A percentile compares a stretch with the other conserved stretches of the same genome.
Conservation (phyloP, 768 basidiomycete genomes). For the Boletellus sp. region DNA sequence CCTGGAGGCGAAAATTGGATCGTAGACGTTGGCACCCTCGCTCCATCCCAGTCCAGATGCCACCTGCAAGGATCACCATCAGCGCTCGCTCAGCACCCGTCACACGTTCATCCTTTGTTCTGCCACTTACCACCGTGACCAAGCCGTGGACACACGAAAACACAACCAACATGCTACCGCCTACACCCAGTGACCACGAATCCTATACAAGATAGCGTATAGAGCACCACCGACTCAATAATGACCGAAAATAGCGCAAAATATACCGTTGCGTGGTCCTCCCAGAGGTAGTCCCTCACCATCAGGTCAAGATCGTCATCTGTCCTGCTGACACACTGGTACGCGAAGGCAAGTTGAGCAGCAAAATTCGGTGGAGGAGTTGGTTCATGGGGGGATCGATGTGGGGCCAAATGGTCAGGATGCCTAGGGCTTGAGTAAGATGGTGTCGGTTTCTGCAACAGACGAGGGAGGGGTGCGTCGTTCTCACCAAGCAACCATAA, state of each 20-base stretch:
- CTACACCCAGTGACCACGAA: conserved; percentile 23
- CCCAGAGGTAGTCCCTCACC: conserved; percentile 14
- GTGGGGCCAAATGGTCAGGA: conserved; percentile 10
- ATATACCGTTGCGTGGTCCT: conserved; percentile 19
- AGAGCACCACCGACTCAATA: conserved; percentile 27
- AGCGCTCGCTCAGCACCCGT: conserved; percentile 8
- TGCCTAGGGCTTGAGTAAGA: conserved; percentile 14
- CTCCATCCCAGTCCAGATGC: conserved; percentile 17
- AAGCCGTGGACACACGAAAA: conserved; percentile 19
- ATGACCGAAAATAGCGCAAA: conserved; percentile 14
- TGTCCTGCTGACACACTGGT: conserved; percentile 16
- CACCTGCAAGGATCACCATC: conserved; percentile 23
- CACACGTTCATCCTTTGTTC: too few relatives aligned
- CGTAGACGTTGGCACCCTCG: conserved; percentile 1
- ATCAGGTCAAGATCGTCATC: conserved; percentile 20
- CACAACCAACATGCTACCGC: conserved; percentile 9
- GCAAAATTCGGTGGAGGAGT: conserved; percentile 18
- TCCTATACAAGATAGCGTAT: conserved; percentile 22
- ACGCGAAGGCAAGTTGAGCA: conserved; percentile 16
- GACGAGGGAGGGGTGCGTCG: not conserved
- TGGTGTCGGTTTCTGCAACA: not conserved
- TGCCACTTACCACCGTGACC: conserved; percentile 23
- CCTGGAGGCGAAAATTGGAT: conserved; percentile 9
- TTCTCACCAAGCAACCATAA: conserved; percentile 23
- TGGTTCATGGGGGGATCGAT: conserved; percentile 15